Percentiles rank a stretch among this genome's conserved stretches.
Conservation (phyloP, 805 yeast species). For the Candida fluviatilis region DNA sequence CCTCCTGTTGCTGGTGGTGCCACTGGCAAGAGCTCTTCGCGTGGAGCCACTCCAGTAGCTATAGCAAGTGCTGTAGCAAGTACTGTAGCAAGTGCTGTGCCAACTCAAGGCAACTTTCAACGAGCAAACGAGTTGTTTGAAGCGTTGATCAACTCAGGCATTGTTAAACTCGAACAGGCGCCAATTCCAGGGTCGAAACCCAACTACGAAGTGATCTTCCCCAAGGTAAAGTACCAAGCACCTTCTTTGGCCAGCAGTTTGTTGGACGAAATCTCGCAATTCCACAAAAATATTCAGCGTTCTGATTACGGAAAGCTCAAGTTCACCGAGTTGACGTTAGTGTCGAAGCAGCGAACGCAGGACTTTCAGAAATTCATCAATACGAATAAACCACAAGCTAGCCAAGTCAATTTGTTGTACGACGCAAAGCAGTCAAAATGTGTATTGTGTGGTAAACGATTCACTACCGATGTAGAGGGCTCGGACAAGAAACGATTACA, state of each 20-base stretch:
- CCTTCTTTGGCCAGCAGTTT: slow-evolving; percentile 13
- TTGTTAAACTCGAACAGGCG: slow-evolving; percentile 38
- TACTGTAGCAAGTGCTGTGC: too few relatives aligned
- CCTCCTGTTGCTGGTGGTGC: slow-evolving; percentile 12
- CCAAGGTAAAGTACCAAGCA: slow-evolving; percentile 26
- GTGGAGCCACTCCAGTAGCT: neutral
- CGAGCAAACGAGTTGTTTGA: slow-evolving; percentile 29
- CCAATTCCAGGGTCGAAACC: slow-evolving; percentile 37
- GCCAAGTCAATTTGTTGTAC: slow-evolving; percentile 42
- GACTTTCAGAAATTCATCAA: slow-evolving; percentile 36
- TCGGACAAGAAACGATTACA: slow-evolving; percentile 55
- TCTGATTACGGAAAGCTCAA: slow-evolving; percentile 34
- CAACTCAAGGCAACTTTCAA: slow-evolving; percentile 9
- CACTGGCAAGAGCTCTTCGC: slow-evolving; percentile 4
- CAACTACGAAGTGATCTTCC: slow-evolving; percentile 25
- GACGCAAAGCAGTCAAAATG: slow-evolving; percentile 75
- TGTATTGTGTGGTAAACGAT: slow-evolving; percentile 85
- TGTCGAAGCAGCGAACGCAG: slow-evolving; percentile 16
- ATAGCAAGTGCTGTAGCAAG: neutral
- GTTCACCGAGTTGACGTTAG: slow-evolving; percentile 25
- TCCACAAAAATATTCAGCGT: slow-evolving; percentile 13
- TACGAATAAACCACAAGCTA: slow-evolving; percentile 28
- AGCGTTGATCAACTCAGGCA: slow-evolving; percentile 31
- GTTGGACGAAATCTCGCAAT: slow-evolving; percentile 19
- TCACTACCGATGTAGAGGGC: slow-evolving; percentile 57